Percentiles rank a stretch among this genome's conserved stretches.
These are phyloP conservation scores for Neurospora sp. DNA, from an alignment of 495 filamentous ascomycete genomes.

Conservation along the genomic window DNA sequence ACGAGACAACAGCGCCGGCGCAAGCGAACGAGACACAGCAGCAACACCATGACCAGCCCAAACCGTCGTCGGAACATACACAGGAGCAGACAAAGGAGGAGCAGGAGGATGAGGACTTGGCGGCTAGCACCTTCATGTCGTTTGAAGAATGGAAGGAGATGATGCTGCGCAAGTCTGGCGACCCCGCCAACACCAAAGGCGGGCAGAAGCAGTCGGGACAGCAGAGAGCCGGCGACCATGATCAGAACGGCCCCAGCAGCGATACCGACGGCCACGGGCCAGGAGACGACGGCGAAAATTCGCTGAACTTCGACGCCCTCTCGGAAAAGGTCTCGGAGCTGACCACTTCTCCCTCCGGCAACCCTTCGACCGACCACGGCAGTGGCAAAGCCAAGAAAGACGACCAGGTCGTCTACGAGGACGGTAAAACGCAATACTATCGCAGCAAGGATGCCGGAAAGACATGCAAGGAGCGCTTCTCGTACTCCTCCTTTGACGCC, in stretches of 20 bases:
- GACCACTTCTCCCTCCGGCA: slow-evolving; percentile 15
- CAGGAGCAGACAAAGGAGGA: slow-evolving; percentile 7
- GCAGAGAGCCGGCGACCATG: slow-evolving; percentile 3
- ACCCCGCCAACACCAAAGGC: slow-evolving; percentile 54
- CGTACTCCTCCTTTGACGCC: slow-evolving; percentile 94
- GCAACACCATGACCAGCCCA: slow-evolving; percentile 5
- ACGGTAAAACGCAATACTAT: slow-evolving; percentile 40
- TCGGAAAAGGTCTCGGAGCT: slow-evolving; percentile 34
- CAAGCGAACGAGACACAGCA: slow-evolving; percentile 9
- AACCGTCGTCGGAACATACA: not conserved
- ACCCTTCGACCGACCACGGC: slow-evolving; percentile 22
- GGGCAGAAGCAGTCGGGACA: slow-evolving; percentile 33
- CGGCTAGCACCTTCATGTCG: slow-evolving; percentile 81
- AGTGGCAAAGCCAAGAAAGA: slow-evolving; percentile 29
- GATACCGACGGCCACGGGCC: slow-evolving; percentile 35
- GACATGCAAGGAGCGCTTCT: slow-evolving; percentile 84
- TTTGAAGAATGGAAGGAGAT: slow-evolving; percentile 98
- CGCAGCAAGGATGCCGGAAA: slow-evolving; percentile 87
- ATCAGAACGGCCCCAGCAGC: slow-evolving; percentile 18
- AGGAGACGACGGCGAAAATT: slow-evolving; percentile 85
- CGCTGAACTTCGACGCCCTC: slow-evolving; percentile 69
- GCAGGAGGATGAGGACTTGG: slow-evolving; percentile 43
- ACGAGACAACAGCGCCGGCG: slow-evolving; percentile 3
- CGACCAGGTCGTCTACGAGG: slow-evolving; percentile 34
- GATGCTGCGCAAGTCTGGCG: slow-evolving; percentile 78